Percentiles rank a stretch among this genome's conserved stretches.
Evolutionary conservation across 2,329 filamentous ascomycete genomes (phyloP).

Genomic region (Elsinoe batatas): DNA sequence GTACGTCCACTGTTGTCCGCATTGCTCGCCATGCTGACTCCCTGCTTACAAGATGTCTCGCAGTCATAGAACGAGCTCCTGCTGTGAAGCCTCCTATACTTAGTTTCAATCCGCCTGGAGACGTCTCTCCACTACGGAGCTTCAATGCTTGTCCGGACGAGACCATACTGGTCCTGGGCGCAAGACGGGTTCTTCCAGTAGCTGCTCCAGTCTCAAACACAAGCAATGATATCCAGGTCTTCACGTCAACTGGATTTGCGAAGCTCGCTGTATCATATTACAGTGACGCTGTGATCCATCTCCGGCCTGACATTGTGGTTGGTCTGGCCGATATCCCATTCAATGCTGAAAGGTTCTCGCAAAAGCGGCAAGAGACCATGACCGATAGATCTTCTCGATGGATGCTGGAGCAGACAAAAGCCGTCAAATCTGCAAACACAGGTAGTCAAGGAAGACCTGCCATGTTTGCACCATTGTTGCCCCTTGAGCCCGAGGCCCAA

Average conservation of each 20-base stretch:
- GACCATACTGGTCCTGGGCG: constrained; percentile 60
- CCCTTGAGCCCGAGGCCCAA: constrained; percentile 65
- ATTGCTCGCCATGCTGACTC: constrained; percentile 6
- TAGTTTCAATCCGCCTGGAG: constrained; percentile 34
- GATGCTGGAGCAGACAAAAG: constrained; percentile 56
- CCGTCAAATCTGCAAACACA: constrained; percentile 11
- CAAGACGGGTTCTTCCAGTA: constrained; percentile 69
- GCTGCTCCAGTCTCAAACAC: constrained; percentile 49
- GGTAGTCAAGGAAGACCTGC: constrained; percentile 33
- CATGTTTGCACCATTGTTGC: constrained; percentile 58
- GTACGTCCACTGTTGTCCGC: constrained; percentile 44
- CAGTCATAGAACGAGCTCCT: constrained; percentile 54
- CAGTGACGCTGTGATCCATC: constrained; percentile 49
- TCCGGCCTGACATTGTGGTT: constrained; percentile 72
- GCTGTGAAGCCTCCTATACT: constrained; percentile 43
- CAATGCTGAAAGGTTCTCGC: constrained; percentile 32
- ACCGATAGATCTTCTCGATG: constrained; percentile 76
- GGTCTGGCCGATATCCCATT: constrained; percentile 64
- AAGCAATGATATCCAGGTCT: constrained; percentile 60
- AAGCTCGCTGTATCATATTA: constrained; percentile 61
- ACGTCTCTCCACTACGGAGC: constrained; percentile 53
- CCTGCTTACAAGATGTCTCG: constrained; percentile 32
- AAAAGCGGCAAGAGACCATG: constrained; percentile 73
- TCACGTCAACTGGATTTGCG: constrained; percentile 79
- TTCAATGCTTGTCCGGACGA: constrained; percentile 66